A percentile compares a stretch with the other conserved stretches of the same genome.
Evolutionary conservation across 1,284 basidiomycete species (phyloP).

Genomic region (Cryptococcus depauperatus): DNA sequence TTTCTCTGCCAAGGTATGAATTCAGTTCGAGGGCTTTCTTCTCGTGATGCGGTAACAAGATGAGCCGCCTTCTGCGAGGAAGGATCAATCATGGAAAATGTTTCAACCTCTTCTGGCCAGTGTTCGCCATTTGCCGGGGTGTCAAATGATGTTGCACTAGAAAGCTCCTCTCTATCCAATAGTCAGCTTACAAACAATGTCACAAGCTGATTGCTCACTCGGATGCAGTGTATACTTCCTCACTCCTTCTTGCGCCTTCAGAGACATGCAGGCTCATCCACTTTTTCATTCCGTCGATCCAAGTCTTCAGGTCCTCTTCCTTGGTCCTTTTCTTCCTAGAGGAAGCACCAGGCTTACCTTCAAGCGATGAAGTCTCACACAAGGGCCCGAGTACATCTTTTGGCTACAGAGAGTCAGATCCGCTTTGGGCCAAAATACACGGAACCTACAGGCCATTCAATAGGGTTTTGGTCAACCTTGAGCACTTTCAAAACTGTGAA

Average conservation of each 20-base stretch:
- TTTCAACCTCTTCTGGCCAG: conserved; percentile 4
- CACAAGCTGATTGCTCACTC: conserved; percentile 19
- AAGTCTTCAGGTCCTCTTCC: conserved; percentile 57
- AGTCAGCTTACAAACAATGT: not conserved
- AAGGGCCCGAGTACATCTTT: conserved; percentile 34
- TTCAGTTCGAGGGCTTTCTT: not conserved
- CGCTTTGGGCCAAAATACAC: not conserved
- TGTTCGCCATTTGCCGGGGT: conserved; percentile 8
- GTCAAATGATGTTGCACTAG: conserved; percentile 15
- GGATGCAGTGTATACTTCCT: conserved; percentile 18
- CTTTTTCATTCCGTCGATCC: conserved; percentile 62
- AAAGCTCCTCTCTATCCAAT: conserved; percentile 20
- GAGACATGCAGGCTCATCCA: conserved; percentile 53
- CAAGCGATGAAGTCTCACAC: conserved; percentile 13
- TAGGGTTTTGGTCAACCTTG: conserved; percentile 81
- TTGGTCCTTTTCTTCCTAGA: conserved; percentile 13
- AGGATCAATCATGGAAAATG: conserved; percentile 6
- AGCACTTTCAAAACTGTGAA: conserved; percentile 71
- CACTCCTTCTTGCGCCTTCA: conserved; percentile 3
- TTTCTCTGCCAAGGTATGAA: conserved; percentile 9
- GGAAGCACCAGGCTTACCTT: conserved; percentile 3
- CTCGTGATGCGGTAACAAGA: not conserved
- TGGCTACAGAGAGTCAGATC: conserved; percentile 16
- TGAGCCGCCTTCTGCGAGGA: conserved; percentile 20
- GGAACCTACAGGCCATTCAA: conserved; percentile 69